A percentile compares a stretch with the other conserved stretches of the same genome.
phyloP scores from a whole-genome alignment of 345 rosid genomes.

The Lagerstroemia speciosa region DNA sequence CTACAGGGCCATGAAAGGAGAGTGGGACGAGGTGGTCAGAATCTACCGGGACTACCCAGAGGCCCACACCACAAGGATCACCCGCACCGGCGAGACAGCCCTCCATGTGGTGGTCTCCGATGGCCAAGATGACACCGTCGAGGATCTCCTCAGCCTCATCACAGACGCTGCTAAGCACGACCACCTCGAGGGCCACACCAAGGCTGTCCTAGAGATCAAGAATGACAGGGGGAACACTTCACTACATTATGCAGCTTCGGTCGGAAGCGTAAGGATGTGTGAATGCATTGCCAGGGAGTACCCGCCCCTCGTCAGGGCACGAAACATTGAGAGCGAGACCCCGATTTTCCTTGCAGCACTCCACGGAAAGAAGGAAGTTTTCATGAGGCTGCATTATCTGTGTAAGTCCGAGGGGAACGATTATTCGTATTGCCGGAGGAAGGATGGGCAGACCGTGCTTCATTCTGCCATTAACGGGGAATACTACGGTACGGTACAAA shows the following conservation, averaged over 20 bases:
- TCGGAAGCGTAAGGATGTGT: conserved; percentile 32
- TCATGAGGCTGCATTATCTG: conserved; percentile 23
- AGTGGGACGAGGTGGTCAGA: conserved; percentile 21
- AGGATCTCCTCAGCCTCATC: conserved; percentile 17
- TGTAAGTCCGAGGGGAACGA: conserved; percentile 1
- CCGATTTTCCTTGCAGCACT: conserved; percentile 32
- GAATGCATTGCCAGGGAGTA: conserved; percentile 4
- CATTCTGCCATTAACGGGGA: conserved; percentile 29
- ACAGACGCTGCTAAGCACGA: conserved; percentile 31
- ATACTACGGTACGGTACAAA: conserved; percentile 26
- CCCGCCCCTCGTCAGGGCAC: conserved; percentile 6
- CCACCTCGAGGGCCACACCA: conserved; percentile 10
- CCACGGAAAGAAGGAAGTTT: conserved; percentile 26
- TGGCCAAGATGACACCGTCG: conserved; percentile 16
- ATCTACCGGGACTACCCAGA: background rate
- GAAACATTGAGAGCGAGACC: conserved; percentile 28
- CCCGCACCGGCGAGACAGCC: conserved; percentile 28
- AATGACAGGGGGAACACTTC: conserved; percentile 28
- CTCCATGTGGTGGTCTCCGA: conserved; percentile 42
- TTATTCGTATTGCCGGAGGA: conserved; percentile 13
- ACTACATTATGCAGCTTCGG: conserved; percentile 33
- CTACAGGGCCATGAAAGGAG: conserved; percentile 25
- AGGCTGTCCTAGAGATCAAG: background rate
- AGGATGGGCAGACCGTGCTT: conserved; percentile 27
- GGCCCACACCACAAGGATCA: conserved; percentile 14